Evolutionary conservation across 2,329 filamentous ascomycete genomes (phyloP).

Genomic region (Magnaporthiopsis incrustans): DNA sequence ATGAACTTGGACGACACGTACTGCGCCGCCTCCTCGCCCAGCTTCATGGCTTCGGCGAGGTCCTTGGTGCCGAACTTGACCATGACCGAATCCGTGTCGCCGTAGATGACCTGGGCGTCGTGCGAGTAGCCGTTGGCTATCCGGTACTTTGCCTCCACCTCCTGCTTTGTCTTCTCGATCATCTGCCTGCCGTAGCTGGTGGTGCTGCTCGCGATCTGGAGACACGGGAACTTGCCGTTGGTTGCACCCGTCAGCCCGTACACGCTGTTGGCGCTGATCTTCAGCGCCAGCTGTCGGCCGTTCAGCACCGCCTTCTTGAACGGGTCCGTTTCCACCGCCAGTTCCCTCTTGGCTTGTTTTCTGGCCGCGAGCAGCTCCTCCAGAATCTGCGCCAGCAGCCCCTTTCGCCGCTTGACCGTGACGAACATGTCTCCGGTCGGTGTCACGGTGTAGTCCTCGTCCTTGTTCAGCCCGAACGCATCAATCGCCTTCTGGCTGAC

Average conservation of each 20-base stretch:
- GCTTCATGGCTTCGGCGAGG: constrained; percentile 80
- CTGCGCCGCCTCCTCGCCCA: constrained; percentile 86
- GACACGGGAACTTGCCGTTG: constrained; percentile 88
- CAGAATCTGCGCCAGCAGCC: constrained; percentile 86
- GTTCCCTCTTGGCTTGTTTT: constrained; percentile 89
- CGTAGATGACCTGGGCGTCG: constrained; percentile 95
- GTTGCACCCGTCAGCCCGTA: constrained; percentile 96
- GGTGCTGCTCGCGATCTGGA: constrained; percentile 92
- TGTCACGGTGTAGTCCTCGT: constrained; percentile 93
- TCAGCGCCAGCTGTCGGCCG: constrained; percentile 90
- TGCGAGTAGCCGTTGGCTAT: constrained; percentile 92
- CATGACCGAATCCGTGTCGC: constrained; percentile 99
- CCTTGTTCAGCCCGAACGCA: constrained; percentile 68
- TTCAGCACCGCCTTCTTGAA: constrained; percentile 98
- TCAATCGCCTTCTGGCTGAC: constrained; percentile 72
- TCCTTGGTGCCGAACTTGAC: constrained; percentile 94
- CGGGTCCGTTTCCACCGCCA: constrained; percentile 81
- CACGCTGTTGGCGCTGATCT: constrained; percentile 94
- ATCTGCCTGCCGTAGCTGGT: constrained; percentile 96
- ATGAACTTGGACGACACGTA: constrained; percentile 88
- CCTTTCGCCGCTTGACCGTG: constrained; percentile 81
- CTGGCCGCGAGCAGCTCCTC: constrained; percentile 86
- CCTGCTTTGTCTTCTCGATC: constrained; percentile 97
- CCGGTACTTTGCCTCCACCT: constrained; percentile 83
- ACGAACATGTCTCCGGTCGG: constrained; percentile 92